Evolutionary conservation across 495 filamentous ascomycete genomes (phyloP), one percentile per base, ranked within the genome.

Genomic region (Xylaria sp.): DNA sequence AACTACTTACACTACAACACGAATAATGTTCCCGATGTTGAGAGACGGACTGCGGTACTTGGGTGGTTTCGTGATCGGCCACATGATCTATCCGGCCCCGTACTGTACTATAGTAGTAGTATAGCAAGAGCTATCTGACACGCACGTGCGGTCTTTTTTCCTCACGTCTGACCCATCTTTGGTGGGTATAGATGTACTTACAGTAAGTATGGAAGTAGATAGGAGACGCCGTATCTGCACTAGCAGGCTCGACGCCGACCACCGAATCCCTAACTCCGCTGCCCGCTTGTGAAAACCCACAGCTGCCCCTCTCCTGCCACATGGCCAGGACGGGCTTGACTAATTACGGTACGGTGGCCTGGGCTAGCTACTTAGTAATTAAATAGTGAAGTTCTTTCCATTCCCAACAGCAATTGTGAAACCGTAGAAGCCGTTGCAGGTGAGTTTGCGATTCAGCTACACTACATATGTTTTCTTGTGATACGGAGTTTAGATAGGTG

Each of bases 231-330:
- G 29, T 37, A 17, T 59, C 31, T n/a, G 21, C 19, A 11, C 31
- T 59, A 37, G 29, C 19, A 21, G 59, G 35, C 24, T 26, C 15
- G 4, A 62, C 11, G 21, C 40, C 41, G 61, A 64, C 26, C 14
- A n/a, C 61, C 61, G 61, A 64, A 64, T 64, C 41, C 41, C 41
- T 64, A 64, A 64, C 26, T 44, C 61, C 41, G 61, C 40, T 37
- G 9, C 29, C 37, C 19, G 19, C 35, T 24, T 61, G n/a, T 57
- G 19, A 33, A 17, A 14, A 57, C 53, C 53, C 5, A 6, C 5
- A 11, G n/a, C n/a, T 26, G 6, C 48, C 48, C 24, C 48, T 52
- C 8, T 8, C 1, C 33, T 61, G 57, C 29, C 29, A 40, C 57
- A 61, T 40, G 33, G 33, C 40, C 2, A 7, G 31, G 57, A 61